Percentiles rank a stretch among this genome's conserved stretches.
These are phyloP conservation scores for Epichloe uncinata DNA, from an alignment of 2,329 filamentous ascomycete species.

Conservation along the genomic window DNA sequence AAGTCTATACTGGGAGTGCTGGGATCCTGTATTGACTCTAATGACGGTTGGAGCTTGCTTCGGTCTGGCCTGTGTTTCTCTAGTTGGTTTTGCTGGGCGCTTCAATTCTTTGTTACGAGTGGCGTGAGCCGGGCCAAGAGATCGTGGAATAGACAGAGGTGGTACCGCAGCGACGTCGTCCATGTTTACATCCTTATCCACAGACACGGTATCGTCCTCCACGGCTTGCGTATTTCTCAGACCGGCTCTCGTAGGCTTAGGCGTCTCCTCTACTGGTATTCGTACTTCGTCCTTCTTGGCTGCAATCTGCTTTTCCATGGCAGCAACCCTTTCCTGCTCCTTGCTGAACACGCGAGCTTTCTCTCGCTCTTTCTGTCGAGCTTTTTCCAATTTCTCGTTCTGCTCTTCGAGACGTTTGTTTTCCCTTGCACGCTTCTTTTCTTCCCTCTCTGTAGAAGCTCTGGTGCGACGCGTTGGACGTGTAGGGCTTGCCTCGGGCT, in stretches of 20 bases:
- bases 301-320: conserved; percentile 39
- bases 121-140: conserved; percentile 32
- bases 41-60: conserved; percentile 60
- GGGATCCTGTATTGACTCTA: conserved; percentile 54
- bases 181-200: conserved; percentile 40
- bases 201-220: conserved; percentile 17
- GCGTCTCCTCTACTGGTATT: conserved; percentile 24
- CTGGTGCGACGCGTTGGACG: conserved; percentile 36
- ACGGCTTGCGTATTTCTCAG: conserved; percentile 35
- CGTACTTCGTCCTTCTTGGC: conserved; percentile 41
- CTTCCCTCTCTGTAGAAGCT: conserved; percentile 47
- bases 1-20: conserved; percentile 44
- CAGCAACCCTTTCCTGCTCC: conserved; percentile 40
- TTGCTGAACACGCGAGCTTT: conserved; percentile 48
- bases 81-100: conserved; percentile 48
- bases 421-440: conserved; percentile 54
- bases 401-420: conserved; percentile 47
- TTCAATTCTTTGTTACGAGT: conserved; percentile 40
- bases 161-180: conserved; percentile 41
- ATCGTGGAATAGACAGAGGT: conserved; percentile 46
- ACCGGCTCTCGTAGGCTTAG: conserved; percentile 34
- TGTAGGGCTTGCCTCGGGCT: conserved; percentile 25
- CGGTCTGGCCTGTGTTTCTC: conserved; percentile 42
- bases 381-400: conserved; percentile 50
- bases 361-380: conserved; percentile 55